A percentile compares a stretch with the other conserved stretches of the same genome.
phyloP scores from a whole-genome alignment of 169 alveolate genomes.

The Plasmodium relictum region DNA sequence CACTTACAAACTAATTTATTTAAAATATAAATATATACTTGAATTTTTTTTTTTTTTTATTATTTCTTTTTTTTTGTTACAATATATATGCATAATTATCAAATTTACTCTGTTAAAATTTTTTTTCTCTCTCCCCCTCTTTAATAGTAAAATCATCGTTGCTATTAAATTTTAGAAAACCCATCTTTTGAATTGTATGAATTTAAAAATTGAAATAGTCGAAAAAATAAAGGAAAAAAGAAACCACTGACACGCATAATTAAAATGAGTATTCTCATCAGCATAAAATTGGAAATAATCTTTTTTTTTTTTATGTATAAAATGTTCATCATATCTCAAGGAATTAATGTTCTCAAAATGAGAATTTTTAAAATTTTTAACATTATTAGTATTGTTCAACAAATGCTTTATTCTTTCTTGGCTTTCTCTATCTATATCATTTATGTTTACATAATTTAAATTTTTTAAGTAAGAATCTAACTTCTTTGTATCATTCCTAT shows the following conservation, averaged over 20 bases:
- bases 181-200: constrained; percentile 72
- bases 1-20: too few relatives aligned
- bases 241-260: constrained; percentile 93
- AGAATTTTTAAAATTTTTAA: not conserved
- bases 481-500: constrained; percentile 25
- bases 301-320: constrained; percentile 83
- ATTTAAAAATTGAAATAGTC: constrained; percentile 80
- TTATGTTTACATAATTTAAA: constrained; percentile 17
- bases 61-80: too few relatives aligned
- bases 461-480: constrained; percentile 12
- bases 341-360: not conserved
- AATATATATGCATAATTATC: not conserved
- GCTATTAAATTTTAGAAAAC: constrained; percentile 13
- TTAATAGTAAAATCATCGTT: not conserved
- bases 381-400: not conserved
- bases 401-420: constrained; percentile 66
- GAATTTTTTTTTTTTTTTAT: too few relatives aligned
- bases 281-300: constrained; percentile 92
- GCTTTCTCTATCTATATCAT: constrained; percentile 70
- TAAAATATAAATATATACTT: too few relatives aligned
- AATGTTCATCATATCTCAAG: constrained; percentile 72
- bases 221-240: constrained; percentile 82
- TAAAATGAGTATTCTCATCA: constrained; percentile 92
- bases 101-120: not conserved
- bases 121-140: not conserved